A percentile compares a stretch with the other conserved stretches of the same genome.
These are phyloP conservation scores for Aspergillus caelatus DNA, from an alignment of 2,329 filamentous ascomycete species.

Conservation along the genomic window DNA sequence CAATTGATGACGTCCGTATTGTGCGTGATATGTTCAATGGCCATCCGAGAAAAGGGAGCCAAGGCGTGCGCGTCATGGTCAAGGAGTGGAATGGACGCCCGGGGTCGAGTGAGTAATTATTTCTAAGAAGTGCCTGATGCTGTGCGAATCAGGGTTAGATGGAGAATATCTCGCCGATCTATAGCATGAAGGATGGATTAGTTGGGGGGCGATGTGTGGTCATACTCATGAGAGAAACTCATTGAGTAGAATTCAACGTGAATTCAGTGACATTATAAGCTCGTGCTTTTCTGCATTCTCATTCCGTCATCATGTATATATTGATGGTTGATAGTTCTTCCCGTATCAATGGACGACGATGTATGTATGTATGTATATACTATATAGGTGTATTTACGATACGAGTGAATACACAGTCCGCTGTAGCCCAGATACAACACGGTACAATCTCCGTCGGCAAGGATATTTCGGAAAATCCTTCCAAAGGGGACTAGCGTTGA, in stretches of 20 bases:
- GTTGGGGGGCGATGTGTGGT: too few relatives aligned
- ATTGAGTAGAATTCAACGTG: too few relatives aligned
- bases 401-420: not conserved
- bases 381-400: not conserved
- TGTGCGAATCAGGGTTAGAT: not conserved
- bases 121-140: not conserved
- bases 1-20: conserved; percentile 30
- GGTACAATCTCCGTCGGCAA: not conserved
- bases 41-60: conserved; percentile 17
- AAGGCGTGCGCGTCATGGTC: conserved; percentile 25
- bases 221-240: too few relatives aligned
- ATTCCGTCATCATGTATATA: too few relatives aligned
- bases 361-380: not conserved
- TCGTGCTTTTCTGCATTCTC: too few relatives aligned
- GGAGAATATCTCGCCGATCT: not conserved
- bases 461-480: not conserved
- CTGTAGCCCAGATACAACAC: not conserved
- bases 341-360: not conserved
- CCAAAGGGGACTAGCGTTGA: not conserved
- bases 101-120: not conserved
- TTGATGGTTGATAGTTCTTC: too few relatives aligned
- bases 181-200: not conserved
- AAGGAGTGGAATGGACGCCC: not conserved
- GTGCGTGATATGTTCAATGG: conserved; percentile 30
- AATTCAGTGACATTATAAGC: too few relatives aligned